Evolutionary conservation across 768 basidiomycete species (phyloP).

Genomic region (Lentinula raphanica): DNA sequence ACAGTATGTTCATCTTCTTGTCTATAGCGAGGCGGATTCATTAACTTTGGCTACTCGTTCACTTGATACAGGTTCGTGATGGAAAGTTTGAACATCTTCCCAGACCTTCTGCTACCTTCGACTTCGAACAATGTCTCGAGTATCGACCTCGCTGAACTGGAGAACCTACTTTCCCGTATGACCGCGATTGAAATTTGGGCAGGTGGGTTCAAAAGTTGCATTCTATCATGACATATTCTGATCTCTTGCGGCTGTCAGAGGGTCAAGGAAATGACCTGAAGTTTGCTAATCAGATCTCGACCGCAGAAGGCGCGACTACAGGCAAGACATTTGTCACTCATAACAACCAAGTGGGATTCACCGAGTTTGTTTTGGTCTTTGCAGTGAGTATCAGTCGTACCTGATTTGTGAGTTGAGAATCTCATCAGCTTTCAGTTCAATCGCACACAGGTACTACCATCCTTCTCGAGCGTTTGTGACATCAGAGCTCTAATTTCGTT

Average conservation of each 20-base stretch:
- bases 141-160: constrained; percentile 1
- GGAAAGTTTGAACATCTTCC: constrained; percentile 4
- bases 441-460: neutral
- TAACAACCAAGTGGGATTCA: neutral
- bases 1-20: neutral
- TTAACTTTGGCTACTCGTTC: no score
- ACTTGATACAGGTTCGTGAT: constrained; percentile 1
- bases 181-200: constrained; percentile 5
- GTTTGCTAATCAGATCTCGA: neutral
- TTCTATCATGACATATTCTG: neutral
- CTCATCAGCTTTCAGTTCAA: neutral
- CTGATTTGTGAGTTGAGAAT: no score
- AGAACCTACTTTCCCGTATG: constrained; percentile 7
- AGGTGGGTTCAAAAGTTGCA: neutral
- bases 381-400: neutral
- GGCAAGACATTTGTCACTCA: neutral
- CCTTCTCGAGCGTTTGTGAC: no score
- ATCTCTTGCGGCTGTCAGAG: neutral
- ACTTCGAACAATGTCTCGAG: neutral
- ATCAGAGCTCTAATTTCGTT: no score
- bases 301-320: neutral
- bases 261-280: neutral
- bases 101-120: neutral
- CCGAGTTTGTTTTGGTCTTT: neutral
- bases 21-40: neutral